A percentile compares a stretch with the other conserved stretches of the same genome.
phyloP scores from a whole-genome alignment of 257 asterid genomes.

The Ehretia macrophylla region DNA sequence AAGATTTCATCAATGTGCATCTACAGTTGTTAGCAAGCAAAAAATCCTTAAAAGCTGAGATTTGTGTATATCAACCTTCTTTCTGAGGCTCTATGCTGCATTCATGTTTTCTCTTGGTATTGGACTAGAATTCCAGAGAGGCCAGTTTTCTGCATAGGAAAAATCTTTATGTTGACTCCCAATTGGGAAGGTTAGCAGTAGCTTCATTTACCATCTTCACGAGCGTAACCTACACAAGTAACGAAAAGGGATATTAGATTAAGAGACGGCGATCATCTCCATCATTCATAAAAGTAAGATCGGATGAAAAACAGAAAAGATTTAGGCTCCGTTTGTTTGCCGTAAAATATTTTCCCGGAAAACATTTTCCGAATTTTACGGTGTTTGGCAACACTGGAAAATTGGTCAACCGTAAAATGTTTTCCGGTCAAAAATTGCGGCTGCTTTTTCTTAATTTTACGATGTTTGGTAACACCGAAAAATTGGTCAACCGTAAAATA shows the following conservation, averaged over 20 bases:
- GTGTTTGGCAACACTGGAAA: no score
- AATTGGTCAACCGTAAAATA: no score
- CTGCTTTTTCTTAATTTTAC: no score
- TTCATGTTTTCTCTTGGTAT: background rate
- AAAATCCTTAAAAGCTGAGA: background rate
- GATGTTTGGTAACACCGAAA: no score
- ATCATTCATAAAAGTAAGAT: background rate
- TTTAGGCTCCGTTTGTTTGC: no score
- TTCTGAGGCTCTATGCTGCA: no score
- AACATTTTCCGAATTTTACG: no score
- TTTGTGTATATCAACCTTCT: no score
- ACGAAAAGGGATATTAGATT: background rate
- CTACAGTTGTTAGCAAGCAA: background rate
- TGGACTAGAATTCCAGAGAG: background rate
- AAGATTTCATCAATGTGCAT: background rate
- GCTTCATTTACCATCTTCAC: constrained; percentile 62
- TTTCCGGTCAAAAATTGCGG: no score
- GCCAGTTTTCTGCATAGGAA: background rate
- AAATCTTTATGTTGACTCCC: constrained; percentile 30
- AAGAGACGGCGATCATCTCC: background rate
- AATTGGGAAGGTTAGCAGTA: constrained; percentile 49
- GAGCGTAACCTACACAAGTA: constrained; percentile 47
- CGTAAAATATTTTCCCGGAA: no score
- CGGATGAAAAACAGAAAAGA: no score
- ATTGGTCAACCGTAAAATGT: no score